phyloP scores from a whole-genome alignment of 2,329 filamentous ascomycete genomes.

The Phialophora chinensis region DNA sequence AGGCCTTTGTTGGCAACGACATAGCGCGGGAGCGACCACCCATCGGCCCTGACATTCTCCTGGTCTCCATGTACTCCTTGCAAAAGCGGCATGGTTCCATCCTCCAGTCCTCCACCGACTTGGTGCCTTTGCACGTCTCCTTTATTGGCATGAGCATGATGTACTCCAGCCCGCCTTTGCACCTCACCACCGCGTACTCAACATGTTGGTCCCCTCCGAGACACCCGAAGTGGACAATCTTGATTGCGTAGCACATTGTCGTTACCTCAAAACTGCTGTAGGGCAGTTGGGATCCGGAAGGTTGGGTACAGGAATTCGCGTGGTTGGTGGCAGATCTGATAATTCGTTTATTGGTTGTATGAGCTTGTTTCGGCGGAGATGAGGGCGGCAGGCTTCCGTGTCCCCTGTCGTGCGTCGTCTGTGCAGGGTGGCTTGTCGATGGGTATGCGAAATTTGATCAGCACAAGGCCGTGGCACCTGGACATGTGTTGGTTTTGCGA shows the following conservation, averaged over 20 bases:
- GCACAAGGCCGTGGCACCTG: conserved; percentile 12
- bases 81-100: conserved; percentile 34
- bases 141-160: conserved; percentile 24
- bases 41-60: not conserved
- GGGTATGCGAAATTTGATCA: conserved; percentile 3
- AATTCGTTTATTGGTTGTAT: not conserved
- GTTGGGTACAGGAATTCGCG: not conserved
- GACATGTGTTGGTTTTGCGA: not conserved
- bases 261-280: not conserved
- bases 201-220: conserved; percentile 21
- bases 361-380: conserved; percentile 4
- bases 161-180: conserved; percentile 29
- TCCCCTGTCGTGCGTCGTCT: not conserved
- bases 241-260: conserved; percentile 31
- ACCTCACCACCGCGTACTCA: conserved; percentile 21
- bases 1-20: conserved; percentile 21
- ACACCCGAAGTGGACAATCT: conserved; percentile 32
- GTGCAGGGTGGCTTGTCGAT: not conserved
- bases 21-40: conserved; percentile 16
- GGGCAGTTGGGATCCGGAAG: not conserved
- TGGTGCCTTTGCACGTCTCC: conserved; percentile 21
- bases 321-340: conserved; percentile 6
- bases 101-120: conserved; percentile 27
- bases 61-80: conserved; percentile 19
- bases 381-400: conserved; percentile 17